phyloP scores from a whole-genome alignment of 1,139 yeast species.

The Kodamaea sp. region DNA sequence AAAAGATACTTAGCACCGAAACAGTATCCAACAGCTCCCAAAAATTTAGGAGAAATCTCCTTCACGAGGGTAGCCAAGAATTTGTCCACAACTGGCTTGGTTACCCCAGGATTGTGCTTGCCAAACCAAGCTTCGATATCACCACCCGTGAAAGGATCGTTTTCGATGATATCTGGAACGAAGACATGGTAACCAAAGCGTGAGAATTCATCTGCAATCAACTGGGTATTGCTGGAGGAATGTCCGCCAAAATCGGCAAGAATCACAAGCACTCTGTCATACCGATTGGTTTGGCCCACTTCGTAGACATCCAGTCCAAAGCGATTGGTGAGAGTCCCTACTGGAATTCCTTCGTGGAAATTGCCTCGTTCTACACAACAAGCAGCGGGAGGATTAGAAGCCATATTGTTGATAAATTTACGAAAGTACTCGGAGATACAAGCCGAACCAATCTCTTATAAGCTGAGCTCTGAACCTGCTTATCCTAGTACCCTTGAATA shows the following conservation, averaged over 20 bases:
- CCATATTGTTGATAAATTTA: too few relatives aligned
- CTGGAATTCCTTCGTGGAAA: conserved; percentile 53
- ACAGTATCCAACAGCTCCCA: conserved; percentile 77
- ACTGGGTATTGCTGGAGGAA: conserved; percentile 51
- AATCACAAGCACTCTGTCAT: conserved; percentile 56
- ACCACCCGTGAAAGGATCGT: conserved; percentile 45
- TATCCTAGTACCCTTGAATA: too few relatives aligned
- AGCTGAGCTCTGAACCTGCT: too few relatives aligned
- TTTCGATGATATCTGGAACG: conserved; percentile 70
- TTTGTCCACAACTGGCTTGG: conserved; percentile 38
- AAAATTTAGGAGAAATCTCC: conserved; percentile 49
- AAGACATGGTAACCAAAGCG: conserved; percentile 57
- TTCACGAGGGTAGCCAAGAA: conserved; percentile 46
- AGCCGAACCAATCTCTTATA: too few relatives aligned
- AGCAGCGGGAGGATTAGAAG: conserved; percentile 53
- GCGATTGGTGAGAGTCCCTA: conserved; percentile 43
- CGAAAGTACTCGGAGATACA: too few relatives aligned
- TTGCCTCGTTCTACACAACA: conserved; percentile 46
- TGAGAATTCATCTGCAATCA: conserved; percentile 74
- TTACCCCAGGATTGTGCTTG: conserved; percentile 51
- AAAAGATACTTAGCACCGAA: conserved; percentile 76
- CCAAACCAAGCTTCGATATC: conserved; percentile 52
- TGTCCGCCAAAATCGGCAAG: conserved; percentile 72
- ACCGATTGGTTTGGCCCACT: conserved; percentile 46
- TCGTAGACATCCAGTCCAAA: conserved; percentile 57